A percentile compares a stretch with the other conserved stretches of the same genome.
Conservation (phyloP, 371 early-diverging fungal species). For the Mucor racemosus region DNA sequence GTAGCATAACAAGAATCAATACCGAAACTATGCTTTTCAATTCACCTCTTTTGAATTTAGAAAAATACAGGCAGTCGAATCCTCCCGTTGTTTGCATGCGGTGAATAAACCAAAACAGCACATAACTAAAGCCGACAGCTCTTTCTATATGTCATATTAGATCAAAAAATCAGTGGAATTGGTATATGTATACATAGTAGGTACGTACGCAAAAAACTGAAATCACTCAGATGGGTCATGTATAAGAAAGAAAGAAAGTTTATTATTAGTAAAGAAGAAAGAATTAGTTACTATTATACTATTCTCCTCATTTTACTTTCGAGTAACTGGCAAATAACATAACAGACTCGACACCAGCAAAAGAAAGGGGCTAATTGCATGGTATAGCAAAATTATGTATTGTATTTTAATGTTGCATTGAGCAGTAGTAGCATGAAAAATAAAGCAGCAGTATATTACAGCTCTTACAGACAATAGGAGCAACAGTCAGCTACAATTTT, state of each 20-base stretch:
- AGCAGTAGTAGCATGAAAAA: neutral
- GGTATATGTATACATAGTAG: neutral
- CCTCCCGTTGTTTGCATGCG: constrained; percentile 38
- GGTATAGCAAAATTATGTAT: neutral
- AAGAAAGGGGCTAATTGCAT: neutral
- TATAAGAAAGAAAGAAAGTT: neutral
- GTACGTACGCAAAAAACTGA: constrained; percentile 31
- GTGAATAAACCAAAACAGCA: constrained; percentile 43
- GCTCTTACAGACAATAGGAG: neutral
- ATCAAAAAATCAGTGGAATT: neutral
- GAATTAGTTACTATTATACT: neutral
- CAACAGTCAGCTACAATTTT: neutral
- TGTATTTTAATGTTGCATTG: neutral
- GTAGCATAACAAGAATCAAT: constrained; percentile 47
- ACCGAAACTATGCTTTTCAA: constrained; percentile 52
- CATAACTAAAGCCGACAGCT: constrained; percentile 39
- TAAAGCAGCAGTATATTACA: neutral
- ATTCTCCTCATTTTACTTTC: neutral
- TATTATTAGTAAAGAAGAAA: neutral
- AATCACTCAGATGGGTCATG: constrained; percentile 34
- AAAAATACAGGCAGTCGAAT: constrained; percentile 38
- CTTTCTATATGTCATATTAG: constrained; percentile 32
- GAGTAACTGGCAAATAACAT: neutral
- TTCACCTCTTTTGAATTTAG: constrained; percentile 46
- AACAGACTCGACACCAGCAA: too few species aligned